Evolutionary conservation across 108 stramenopile genomes (phyloP).

Genomic region (Skeletonema costatum): DNA sequence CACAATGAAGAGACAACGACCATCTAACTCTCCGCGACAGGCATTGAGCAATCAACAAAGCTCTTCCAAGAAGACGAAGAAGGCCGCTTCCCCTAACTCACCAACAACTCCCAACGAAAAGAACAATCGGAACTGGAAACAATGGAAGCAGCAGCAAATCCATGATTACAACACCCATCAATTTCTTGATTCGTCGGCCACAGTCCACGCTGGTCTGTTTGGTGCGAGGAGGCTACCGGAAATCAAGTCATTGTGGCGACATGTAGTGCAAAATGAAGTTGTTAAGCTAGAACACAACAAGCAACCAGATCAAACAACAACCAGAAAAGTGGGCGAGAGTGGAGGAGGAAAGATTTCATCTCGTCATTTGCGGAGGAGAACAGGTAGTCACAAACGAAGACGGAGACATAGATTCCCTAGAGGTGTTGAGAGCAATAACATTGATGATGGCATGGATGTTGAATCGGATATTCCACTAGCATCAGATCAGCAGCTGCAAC

Average conservation of each 20-base stretch:
- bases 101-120: not conserved
- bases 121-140: conserved; percentile 16
- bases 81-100: not conserved
- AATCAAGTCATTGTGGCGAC: conserved; percentile 54
- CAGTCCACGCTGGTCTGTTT: conserved; percentile 68
- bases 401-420: conserved; percentile 63
- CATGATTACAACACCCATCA: conserved; percentile 35
- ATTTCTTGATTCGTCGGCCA: conserved; percentile 75
- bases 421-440: conserved; percentile 7
- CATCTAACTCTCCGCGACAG: not conserved
- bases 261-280: conserved; percentile 10
- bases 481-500: not conserved
- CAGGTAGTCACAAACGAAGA: conserved; percentile 59
- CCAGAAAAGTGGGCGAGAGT: conserved; percentile 36
- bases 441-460: not conserved
- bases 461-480: not conserved
- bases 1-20: not conserved
- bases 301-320: not conserved
- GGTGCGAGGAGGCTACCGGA: conserved; percentile 74
- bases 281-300: not conserved
- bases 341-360: conserved; percentile 70
- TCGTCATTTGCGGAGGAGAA: conserved; percentile 79
- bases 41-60: not conserved
- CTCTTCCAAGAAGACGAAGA: conserved; percentile 2
- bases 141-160: conserved; percentile 19